Evolutionary conservation across 2,329 filamentous ascomycete species (phyloP).

Genomic region (Ceratocystis eucalypticola): DNA sequence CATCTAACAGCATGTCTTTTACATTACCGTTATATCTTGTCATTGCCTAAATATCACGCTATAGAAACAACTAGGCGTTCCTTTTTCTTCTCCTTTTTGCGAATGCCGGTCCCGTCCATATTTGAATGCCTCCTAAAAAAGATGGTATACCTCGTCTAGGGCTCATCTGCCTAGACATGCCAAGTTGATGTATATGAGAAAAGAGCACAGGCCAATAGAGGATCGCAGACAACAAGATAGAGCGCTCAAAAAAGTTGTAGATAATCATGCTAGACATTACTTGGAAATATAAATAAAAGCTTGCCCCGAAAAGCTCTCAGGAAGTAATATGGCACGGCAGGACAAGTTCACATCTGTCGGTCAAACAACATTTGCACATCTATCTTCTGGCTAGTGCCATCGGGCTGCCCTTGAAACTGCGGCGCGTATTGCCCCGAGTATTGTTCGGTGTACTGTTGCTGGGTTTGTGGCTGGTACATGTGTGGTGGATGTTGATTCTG

Average conservation of each 20-base stretch:
- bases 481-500: constrained; percentile 1
- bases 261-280: neutral
- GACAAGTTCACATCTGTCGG: neutral
- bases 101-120: too few species aligned
- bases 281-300: neutral
- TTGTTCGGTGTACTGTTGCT: constrained; percentile 1
- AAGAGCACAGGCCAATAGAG: too few species aligned
- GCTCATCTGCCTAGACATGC: too few species aligned
- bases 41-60: neutral
- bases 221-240: too few species aligned
- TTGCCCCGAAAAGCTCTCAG: neutral
- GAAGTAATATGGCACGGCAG: neutral
- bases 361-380: constrained; percentile 7
- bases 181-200: too few species aligned
- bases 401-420: neutral
- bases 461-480: constrained; percentile 1
- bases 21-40: neutral
- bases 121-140: too few species aligned
- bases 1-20: neutral
- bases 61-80: neutral
- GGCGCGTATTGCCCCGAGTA: neutral
- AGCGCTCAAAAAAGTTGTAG: neutral
- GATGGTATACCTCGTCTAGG: too few species aligned
- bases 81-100: neutral
- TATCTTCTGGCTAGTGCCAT: neutral